Base-by-base conservation (phyloP, 2,329 filamentous ascomycete genomes). In the Stachybotrys chartarum region DNA sequence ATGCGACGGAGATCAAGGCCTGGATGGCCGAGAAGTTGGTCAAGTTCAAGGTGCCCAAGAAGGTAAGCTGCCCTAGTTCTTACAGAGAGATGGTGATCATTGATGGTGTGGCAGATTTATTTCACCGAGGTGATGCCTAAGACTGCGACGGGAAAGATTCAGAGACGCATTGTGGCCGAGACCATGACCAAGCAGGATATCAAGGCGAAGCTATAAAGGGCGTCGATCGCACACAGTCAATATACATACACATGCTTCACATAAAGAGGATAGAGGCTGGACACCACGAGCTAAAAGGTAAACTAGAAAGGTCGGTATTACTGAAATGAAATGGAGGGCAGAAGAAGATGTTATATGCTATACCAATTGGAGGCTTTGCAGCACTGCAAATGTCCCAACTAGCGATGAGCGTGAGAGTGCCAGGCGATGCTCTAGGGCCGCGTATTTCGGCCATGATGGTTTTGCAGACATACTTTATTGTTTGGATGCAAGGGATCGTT, bases 71-170 rank as follows among this genome's bases (percentile, higher is more conserved):
- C 52, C n/a, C 14, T 16, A 51, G 31, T 44, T 51, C 51, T 18
- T 11, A 52, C 53, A 32, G 11, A 42, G 17, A 18, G 18, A 50
- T 47, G 32, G 55, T 64, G 39, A 63, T 45, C 24, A 10, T 55
- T 51, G 55, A 16, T 53, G 14, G 8, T 42, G 8, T 42, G 35
- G 35, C 35, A 88, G 85, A 77, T 92, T 42, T 94, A 88, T 76
- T 91, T 94, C 64, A 90, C 90, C 42, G 81, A 90, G 56, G 75
- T 86, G 60, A 95, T 95, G 84, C 90, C 90, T 59, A 95, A 95
- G 80, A 93, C 91, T 5, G 90, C 90, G n/a, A 95, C 90, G 6
- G 90, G 90, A 55, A 95, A 95, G 78, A 88, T 95, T 57, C 90
- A 95, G 73, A 78, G 90, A 58, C 82, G 89, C 59, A 90, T 92